These are phyloP conservation scores for Botrytis porri DNA, from an alignment of 2,329 filamentous ascomycete species.

Conservation along the genomic window DNA sequence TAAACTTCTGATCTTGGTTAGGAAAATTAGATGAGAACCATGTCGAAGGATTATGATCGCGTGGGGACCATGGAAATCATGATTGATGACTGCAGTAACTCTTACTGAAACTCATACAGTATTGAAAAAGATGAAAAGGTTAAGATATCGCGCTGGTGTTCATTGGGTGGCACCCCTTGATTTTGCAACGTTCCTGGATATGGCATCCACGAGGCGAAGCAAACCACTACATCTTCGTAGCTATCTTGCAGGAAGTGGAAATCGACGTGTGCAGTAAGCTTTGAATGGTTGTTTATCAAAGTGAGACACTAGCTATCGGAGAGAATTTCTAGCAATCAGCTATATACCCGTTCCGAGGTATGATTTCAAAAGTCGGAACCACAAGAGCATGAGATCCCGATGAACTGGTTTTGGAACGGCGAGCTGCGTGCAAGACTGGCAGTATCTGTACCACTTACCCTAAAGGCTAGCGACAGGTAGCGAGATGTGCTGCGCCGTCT, in stretches of 20 bases:
- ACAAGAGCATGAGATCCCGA: constrained; percentile 16
- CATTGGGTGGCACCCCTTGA: neutral
- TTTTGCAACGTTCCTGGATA: constrained; percentile 9
- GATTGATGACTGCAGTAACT: constrained; percentile 7
- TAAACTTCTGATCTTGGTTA: neutral
- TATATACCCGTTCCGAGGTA: constrained; percentile 13
- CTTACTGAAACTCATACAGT: neutral
- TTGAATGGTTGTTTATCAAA: neutral
- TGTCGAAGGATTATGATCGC: neutral
- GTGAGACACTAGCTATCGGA: neutral
- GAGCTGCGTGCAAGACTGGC: constrained; percentile 18
- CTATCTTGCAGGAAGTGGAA: neutral
- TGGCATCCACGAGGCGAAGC: constrained; percentile 4
- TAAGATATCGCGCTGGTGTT: neutral
- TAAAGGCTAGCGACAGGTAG: constrained; percentile 17
- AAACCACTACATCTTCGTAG: neutral
- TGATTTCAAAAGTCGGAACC: neutral
- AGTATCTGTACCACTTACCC: constrained; percentile 12
- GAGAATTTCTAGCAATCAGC: neutral
- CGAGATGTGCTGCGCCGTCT: constrained; percentile 22
- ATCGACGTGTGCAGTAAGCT: neutral
- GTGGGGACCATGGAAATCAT: neutral
- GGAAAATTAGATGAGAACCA: neutral
- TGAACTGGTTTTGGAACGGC: constrained; percentile 20
- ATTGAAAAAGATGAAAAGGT: neutral